These are phyloP conservation scores for Talaromyces sp. DNA, from an alignment of 2,329 filamentous ascomycete genomes.

Conservation along the genomic window DNA sequence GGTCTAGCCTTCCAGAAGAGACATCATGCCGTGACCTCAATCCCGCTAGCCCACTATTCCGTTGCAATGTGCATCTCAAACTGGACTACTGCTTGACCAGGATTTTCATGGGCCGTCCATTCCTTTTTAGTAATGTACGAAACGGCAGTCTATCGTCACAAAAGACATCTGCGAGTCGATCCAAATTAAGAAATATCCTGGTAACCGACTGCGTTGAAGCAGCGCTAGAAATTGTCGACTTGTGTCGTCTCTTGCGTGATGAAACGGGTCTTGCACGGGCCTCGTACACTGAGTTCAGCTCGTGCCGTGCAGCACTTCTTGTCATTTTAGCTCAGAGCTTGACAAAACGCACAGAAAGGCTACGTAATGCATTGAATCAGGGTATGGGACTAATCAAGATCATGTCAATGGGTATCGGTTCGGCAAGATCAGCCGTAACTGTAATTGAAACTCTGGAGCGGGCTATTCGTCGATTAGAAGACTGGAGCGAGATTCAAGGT, in stretches of 20 bases:
- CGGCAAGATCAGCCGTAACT: conserved; percentile 53
- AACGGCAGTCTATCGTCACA: conserved; percentile 27
- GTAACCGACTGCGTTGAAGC: conserved; percentile 54
- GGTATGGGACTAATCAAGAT: conserved; percentile 52
- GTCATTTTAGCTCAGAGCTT: conserved; percentile 45
- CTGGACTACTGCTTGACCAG: conserved; percentile 54
- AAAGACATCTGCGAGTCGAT: conserved; percentile 31
- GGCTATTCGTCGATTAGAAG: conserved; percentile 47
- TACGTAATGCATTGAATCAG: conserved; percentile 48
- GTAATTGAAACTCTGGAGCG: conserved; percentile 54
- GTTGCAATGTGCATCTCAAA: conserved; percentile 51
- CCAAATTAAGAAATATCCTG: conserved; percentile 39
- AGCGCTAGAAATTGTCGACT: conserved; percentile 50
- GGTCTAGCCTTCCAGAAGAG: conserved; percentile 39
- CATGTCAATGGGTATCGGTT: conserved; percentile 53
- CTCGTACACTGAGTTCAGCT: conserved; percentile 57
- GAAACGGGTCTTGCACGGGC: conserved; percentile 54
- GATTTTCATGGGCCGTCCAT: conserved; percentile 55
- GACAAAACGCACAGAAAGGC: conserved; percentile 40
- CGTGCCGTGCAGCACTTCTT: conserved; percentile 53
- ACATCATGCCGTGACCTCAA: conserved; percentile 42
- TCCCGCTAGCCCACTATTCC: conserved; percentile 42
- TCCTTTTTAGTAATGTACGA: conserved; percentile 47
- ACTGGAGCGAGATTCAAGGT: conserved; percentile 38
- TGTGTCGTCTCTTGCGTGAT: conserved; percentile 50